Conservation (phyloP, 1,139 yeast genomes). For the Kodamaea suecica region DNA sequence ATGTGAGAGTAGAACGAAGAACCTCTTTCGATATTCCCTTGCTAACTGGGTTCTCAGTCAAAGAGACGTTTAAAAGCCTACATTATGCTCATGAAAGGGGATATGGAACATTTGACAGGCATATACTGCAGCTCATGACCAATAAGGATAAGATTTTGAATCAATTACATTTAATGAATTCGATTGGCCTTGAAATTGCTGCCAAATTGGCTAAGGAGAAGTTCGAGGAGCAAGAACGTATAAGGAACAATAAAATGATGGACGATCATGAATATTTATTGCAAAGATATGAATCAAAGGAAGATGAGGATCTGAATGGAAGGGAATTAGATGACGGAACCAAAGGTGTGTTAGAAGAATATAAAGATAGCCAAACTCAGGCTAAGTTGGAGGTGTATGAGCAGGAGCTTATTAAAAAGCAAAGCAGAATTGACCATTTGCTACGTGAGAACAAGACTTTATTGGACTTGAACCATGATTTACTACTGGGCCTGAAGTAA, state of each 20-base stretch:
- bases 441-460: constrained; percentile 30
- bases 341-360: constrained; percentile 12
- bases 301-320: constrained; percentile 4
- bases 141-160: constrained; percentile 18
- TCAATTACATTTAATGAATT: constrained; percentile 23
- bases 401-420: constrained; percentile 24
- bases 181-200: constrained; percentile 25
- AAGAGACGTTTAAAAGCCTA: constrained; percentile 23
- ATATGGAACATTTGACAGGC: too few relatives aligned
- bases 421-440: constrained; percentile 24
- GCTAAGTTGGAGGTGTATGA: constrained; percentile 22
- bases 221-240: constrained; percentile 17
- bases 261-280: constrained; percentile 4
- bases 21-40: constrained; percentile 33
- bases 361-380: constrained; percentile 17
- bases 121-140: too few relatives aligned
- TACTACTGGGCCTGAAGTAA: constrained; percentile 14
- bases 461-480: constrained; percentile 33
- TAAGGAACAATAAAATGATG: constrained; percentile 6
- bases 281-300: constrained; percentile 2
- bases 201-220: constrained; percentile 26
- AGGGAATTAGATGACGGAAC: constrained; percentile 11
- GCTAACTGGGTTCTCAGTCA: constrained; percentile 28
- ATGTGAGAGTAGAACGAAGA: too few relatives aligned
- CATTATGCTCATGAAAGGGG: constrained; percentile 14